Evolutionary conservation across 192 early-diverging fungal genomes (phyloP), one percentile per base, ranked within the genome.

Genomic region (Dissophora ornata): DNA sequence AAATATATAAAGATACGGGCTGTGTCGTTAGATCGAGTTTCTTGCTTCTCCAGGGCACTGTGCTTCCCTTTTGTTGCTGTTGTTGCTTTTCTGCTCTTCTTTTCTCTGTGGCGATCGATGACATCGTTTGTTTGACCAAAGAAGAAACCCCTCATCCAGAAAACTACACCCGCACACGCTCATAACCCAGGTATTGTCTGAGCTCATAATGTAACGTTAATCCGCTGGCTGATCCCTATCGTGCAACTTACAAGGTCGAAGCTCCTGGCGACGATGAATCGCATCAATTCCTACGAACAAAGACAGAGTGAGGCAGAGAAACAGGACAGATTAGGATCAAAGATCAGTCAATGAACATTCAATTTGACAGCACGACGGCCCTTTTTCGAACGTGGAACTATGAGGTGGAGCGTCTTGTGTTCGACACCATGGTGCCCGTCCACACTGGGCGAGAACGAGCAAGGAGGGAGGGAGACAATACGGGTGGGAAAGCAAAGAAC

Each of bases 171-270:
- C 7, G 12, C 36, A 12, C 36, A 12, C 12, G 36, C 36, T 38
- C 36, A 38, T 12, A 38, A 38, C 5, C 12, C 12, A 38, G 5
- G 36, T 12, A 12, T 38, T n/a, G 36, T 12, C 36, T 47, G 33
- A 29, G 33, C 52, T 55, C 52, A 55, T 55, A 6, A n/a, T 21
- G 53, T n/a, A n/a, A n/a, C n/a, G n/a, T n/a, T n/a, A n/a, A n/a
- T n/a, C n/a, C n/a, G n/a, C n/a, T n/a, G n/a, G n/a, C n/a, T n/a
- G n/a, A n/a, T n/a, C n/a, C n/a, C n/a, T n/a, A n/a, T n/a, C n/a
- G n/a, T n/a, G n/a, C 25, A 18, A 85, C 86, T 85, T 88, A 90
- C 90, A 61, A 86, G 55, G 41, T 90, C 83, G 33, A 84, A 87
- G 51, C 87, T 83, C 47, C 87, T 80, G 2, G 90, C 90, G 9